Percentiles rank a stretch among this genome's conserved stretches.
Evolutionary conservation across 2,329 filamentous ascomycete genomes (phyloP).

Genomic region (Fusarium sp.): DNA sequence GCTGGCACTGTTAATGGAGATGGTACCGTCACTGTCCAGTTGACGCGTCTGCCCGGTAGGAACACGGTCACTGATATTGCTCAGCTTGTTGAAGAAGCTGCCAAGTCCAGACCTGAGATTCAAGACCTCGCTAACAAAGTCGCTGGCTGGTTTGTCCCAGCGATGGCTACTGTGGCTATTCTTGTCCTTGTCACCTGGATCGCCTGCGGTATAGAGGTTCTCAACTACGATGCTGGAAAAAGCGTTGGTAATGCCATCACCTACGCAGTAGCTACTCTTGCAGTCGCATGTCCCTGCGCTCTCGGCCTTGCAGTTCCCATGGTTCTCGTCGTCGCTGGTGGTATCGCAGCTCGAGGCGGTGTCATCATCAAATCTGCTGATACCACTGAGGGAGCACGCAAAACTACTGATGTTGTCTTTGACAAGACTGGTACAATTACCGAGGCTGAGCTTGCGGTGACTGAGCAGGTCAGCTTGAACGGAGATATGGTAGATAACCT

Average conservation of each 20-base stretch:
- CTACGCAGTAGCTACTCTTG: constrained; percentile 59
- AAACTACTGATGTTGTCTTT: constrained; percentile 67
- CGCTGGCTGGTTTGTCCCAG: constrained; percentile 68
- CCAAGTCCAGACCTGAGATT: constrained; percentile 64
- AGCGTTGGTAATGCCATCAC: constrained; percentile 47
- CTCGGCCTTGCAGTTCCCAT: constrained; percentile 73
- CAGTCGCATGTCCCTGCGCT: constrained; percentile 72
- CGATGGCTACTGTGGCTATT: constrained; percentile 58
- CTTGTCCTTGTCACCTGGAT: constrained; percentile 48
- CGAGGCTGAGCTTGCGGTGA: constrained; percentile 49
- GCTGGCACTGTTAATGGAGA: constrained; percentile 46
- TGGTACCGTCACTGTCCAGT: constrained; percentile 57
- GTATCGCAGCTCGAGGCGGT: constrained; percentile 64
- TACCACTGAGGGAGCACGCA: constrained; percentile 62
- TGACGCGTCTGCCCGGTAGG: constrained; percentile 61
- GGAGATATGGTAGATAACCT: background rate
- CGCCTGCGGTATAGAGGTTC: constrained; percentile 23
- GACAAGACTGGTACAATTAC: constrained; percentile 76
- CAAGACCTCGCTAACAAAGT: constrained; percentile 69
- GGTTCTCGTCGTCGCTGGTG: constrained; percentile 69
- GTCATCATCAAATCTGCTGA: constrained; percentile 69
- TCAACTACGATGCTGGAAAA: constrained; percentile 49
- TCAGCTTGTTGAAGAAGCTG: constrained; percentile 66
- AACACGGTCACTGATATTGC: constrained; percentile 71
- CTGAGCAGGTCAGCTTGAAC: background rate